Conservation (phyloP, 495 filamentous ascomycete genomes). For the Niebla homalea region DNA sequence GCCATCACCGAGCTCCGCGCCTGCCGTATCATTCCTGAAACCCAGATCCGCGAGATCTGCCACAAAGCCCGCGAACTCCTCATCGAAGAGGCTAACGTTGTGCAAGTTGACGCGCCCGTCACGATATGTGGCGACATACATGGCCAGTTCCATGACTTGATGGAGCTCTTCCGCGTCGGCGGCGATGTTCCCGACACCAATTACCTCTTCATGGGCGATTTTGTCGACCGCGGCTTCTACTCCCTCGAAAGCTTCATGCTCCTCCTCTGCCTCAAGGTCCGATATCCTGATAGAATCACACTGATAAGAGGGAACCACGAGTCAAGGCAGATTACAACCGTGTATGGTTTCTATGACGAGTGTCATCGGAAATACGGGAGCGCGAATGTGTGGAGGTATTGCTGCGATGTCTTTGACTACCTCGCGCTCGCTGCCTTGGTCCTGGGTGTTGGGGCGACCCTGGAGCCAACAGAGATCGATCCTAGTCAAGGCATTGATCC, state of each 20-base stretch:
- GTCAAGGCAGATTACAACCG: constrained; percentile 91
- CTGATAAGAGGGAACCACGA: constrained; percentile 96
- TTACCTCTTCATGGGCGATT: constrained; percentile 98
- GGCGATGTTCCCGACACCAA: constrained; percentile 95
- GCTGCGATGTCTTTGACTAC: constrained; percentile 98
- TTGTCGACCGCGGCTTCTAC: constrained; percentile 96
- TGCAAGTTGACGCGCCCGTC: constrained; percentile 88
- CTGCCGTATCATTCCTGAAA: constrained; percentile 91
- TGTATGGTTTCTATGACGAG: constrained; percentile 99
- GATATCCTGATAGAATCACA: constrained; percentile 95
- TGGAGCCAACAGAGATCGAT: constrained; percentile 41
- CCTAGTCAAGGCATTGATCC: constrained; percentile 31
- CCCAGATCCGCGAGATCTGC: constrained; percentile 88
- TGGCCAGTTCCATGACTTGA: constrained; percentile 95
- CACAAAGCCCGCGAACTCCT: constrained; percentile 94
- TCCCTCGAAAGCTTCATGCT: constrained; percentile 92
- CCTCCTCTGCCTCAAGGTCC: constrained; percentile 88
- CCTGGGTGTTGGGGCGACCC: constrained; percentile 66
- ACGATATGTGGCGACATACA: constrained; percentile 99
- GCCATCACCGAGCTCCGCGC: constrained; percentile 87
- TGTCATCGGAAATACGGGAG: constrained; percentile 94
- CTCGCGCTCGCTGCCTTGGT: constrained; percentile 90
- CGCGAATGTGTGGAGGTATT: constrained; percentile 97
- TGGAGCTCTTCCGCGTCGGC: constrained; percentile 95
- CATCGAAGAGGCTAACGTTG: constrained; percentile 96